Evolutionary conservation across 2,329 filamentous ascomycete species (phyloP).

Genomic region (Cercospora nicotianae): DNA sequence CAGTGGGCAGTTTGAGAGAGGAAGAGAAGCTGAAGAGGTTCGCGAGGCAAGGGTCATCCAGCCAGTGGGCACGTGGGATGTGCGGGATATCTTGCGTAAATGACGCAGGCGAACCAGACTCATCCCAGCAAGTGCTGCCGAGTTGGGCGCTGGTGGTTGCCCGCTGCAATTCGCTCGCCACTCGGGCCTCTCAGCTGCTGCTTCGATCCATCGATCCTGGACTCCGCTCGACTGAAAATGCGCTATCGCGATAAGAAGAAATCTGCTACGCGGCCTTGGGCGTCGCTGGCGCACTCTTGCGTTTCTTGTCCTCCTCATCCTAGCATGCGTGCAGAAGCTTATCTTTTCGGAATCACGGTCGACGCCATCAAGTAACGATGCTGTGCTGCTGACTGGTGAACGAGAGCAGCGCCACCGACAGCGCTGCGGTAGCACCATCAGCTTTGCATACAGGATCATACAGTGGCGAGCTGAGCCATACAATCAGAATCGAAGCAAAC

Average conservation of each 20-base stretch:
- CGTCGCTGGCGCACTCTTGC: not conserved
- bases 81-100: not conserved
- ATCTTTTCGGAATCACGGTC: conserved; percentile 11
- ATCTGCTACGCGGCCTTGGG: not conserved
- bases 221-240: not conserved
- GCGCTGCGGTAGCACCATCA: conserved; percentile 4
- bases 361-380: conserved; percentile 22
- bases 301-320: not conserved
- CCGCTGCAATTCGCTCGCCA: not conserved
- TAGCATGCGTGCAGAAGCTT: conserved; percentile 13
- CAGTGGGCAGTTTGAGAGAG: not conserved
- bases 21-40: not conserved
- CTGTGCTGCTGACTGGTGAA: conserved; percentile 11
- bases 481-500: not conserved
- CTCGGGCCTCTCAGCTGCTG: not conserved
- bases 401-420: not conserved
- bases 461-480: not conserved
- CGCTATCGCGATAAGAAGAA: conserved; percentile 7
- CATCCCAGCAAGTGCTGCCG: not conserved
- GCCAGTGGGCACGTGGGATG: not conserved
- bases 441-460: not conserved
- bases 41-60: not conserved
- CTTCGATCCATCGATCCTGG: not conserved
- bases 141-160: not conserved
- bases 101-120: not conserved